Base-by-base conservation (phyloP, 257 asterid species). In the Fraxinus excelsior region DNA sequence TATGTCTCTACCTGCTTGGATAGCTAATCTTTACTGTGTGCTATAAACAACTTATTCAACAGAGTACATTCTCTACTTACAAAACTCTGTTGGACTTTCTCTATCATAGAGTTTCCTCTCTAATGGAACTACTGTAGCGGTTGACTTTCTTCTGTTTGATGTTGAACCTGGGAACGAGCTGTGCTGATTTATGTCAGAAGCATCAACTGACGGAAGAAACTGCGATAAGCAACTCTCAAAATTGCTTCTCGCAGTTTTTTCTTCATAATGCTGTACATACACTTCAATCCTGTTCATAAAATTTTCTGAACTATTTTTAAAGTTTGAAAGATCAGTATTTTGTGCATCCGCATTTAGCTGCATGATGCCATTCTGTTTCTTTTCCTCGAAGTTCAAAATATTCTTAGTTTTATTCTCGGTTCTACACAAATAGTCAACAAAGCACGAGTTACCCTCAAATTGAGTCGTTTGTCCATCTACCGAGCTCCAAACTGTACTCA, bases 1-100 rank as follows among this genome's bases (percentile, higher is more conserved):
- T 11, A 26, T 5, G 7, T 7, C 23, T 19, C 14, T 60, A 2
- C 34, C 10, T 11, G 31, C 26, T 62, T 62, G 34, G 67, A 23
- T 23, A 62, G 14, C 7, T 25, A 62, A 23, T 58, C 7, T 9
- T n/a, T 11, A 62, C 67, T 60, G n/a, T n/a, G 7, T 5, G 7
- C 67, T 10, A 56, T 53, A 2, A 9, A 49, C 4, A 4, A n/a
- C 44, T 58, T 9, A 42, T 66, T 66, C 26, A 35, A 56, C 34
- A 21, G 19, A 76, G 32, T 28, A 56, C 37, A 60, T 7, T 75
- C 73, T 44, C 28, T 26, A 77, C 90, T 86, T 79, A 90, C 90
- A 80, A 49, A 77, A 76, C 51, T 81, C 87, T 51, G 79, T 71
- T 29, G 69, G 78, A 28, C 58, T 78, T 49, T 83, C 75, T 77